Conservation (phyloP, 305 asterid species). For the Fraxinus dipetala region DNA sequence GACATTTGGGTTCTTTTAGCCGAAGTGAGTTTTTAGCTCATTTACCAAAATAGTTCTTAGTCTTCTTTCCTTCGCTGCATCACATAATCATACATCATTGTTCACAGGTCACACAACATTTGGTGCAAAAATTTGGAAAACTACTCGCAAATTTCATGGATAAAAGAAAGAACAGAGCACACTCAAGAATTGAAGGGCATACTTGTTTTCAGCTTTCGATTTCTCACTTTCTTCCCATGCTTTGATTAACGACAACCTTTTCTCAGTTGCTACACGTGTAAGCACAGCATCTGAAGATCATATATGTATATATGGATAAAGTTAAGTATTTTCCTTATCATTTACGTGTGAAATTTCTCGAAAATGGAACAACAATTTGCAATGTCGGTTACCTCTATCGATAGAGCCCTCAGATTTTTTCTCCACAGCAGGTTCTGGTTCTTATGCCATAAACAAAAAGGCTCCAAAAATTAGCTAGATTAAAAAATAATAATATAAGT, state of each 20-base stretch:
- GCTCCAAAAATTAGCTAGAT: slow-evolving; percentile 5
- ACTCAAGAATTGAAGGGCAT: slow-evolving; percentile 24
- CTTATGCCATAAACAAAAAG: slow-evolving; percentile 5
- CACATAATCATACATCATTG: not conserved
- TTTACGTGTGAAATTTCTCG: not conserved
- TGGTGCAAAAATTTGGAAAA: not conserved
- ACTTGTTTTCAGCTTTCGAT: slow-evolving; percentile 85
- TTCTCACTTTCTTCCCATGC: slow-evolving; percentile 97
- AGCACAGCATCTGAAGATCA: slow-evolving; percentile 58
- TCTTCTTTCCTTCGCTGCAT: not conserved
- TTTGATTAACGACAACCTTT: slow-evolving; percentile 59
- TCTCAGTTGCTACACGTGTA: slow-evolving; percentile 63
- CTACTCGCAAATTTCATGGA: not conserved
- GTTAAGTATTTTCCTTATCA: not conserved
- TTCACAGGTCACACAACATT: not conserved
- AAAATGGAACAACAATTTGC: slow-evolving; percentile 10
- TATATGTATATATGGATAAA: slow-evolving; percentile 2
- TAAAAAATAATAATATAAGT: not conserved
- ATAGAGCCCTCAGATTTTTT: slow-evolving; percentile 53
- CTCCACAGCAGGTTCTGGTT: slow-evolving; percentile 45
- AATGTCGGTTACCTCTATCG: slow-evolving; percentile 53
- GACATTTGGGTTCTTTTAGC: not conserved
- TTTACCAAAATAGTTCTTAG: not conserved
- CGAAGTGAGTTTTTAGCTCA: not conserved
- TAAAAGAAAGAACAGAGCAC: not conserved